These are phyloP conservation scores for Umbelopsis vinacea DNA, from an alignment of 192 early-diverging fungal genomes.

Conservation along the genomic window DNA sequence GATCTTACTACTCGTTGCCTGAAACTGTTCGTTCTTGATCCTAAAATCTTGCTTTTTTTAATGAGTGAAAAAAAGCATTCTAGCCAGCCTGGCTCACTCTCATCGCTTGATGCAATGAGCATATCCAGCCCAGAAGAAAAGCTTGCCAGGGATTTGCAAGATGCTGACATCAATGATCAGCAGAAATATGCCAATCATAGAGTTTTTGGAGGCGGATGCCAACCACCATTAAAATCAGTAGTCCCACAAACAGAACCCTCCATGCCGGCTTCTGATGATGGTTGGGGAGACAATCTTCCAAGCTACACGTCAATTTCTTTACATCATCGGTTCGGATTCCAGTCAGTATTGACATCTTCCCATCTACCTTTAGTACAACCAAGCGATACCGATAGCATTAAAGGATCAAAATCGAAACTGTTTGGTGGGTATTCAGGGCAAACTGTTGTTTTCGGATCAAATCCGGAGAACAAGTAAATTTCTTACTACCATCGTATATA, in stretches of 20 bases:
- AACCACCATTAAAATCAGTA: background rate
- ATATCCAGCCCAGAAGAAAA: constrained; percentile 5
- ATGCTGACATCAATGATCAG: background rate
- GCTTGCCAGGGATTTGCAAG: background rate
- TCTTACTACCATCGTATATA: background rate
- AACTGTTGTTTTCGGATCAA: background rate
- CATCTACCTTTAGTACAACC: constrained; percentile 9
- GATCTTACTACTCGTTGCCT: no score
- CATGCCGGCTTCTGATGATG: background rate
- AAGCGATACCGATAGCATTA: background rate
- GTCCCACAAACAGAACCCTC: background rate
- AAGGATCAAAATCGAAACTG: background rate
- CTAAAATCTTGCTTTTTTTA: no score
- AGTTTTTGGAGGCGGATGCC: constrained; percentile 6
- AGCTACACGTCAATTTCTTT: constrained; percentile 7
- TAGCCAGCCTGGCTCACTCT: no score
- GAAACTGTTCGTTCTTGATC: no score
- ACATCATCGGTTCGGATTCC: constrained; percentile 13
- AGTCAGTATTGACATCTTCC: background rate
- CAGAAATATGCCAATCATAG: background rate
- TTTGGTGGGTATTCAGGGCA: constrained; percentile 11
- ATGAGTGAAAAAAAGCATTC: no score
- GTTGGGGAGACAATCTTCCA: background rate
- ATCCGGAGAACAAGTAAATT: background rate
- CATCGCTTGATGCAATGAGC: constrained; percentile 13